A percentile compares a stretch with the other conserved stretches of the same genome.
These are phyloP conservation scores for Aureobasidium subglaciale DNA, from an alignment of 2,329 filamentous ascomycete genomes.

Conservation along the genomic window DNA sequence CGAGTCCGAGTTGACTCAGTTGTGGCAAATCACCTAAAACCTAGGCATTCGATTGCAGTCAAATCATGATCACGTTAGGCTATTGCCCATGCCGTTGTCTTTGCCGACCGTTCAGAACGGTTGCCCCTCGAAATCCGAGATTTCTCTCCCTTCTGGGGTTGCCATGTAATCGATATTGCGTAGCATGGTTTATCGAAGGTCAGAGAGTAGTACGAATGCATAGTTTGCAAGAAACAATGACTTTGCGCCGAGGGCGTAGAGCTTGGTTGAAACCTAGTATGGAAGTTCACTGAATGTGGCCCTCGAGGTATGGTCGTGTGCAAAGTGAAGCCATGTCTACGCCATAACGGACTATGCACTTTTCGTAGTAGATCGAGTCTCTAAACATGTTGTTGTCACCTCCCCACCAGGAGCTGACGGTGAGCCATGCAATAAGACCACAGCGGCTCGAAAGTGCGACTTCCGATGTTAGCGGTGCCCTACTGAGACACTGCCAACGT, in stretches of 20 bases:
- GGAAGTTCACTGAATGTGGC: not conserved
- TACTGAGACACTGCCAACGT: not conserved
- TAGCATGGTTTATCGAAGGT: not conserved
- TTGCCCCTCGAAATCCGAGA: constrained; percentile 4
- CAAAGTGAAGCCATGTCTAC: no score
- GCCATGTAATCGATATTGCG: not conserved
- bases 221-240: not conserved
- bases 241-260: not conserved
- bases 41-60: not conserved
- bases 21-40: not conserved
- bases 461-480: not conserved
- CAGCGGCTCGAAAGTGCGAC: not conserved
- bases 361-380: no score
- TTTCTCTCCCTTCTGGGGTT: constrained; percentile 1
- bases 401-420: no score
- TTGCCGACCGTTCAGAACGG: constrained; percentile 12
- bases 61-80: constrained; percentile 10
- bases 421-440: no score
- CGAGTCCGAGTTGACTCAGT: not conserved
- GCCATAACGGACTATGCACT: no score
- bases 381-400: no score
- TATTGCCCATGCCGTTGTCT: constrained; percentile 7
- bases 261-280: not conserved
- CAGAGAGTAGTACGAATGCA: not conserved
- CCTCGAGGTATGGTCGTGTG: no score